A percentile compares a stretch with the other conserved stretches of the same genome.
phyloP scores from a whole-genome alignment of 1,284 basidiomycete genomes.

The Tetrapyrgos nigripes region DNA sequence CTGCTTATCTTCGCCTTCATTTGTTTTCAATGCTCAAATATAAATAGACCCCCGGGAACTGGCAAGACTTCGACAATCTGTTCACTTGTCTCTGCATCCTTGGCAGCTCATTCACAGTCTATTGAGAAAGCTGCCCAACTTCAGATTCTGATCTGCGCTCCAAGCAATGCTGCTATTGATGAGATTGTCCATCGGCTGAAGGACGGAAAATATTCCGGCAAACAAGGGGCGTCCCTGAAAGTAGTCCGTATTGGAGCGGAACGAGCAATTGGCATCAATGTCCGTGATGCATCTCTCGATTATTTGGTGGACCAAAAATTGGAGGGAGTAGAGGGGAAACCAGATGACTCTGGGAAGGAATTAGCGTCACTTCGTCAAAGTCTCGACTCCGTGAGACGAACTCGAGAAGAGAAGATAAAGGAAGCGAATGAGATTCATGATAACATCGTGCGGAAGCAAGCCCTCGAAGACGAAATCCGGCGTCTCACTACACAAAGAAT shows the following conservation, averaged over 20 bases:
- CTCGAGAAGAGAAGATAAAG: slow-evolving; percentile 66
- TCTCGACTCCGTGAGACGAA: slow-evolving; percentile 70
- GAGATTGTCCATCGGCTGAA: slow-evolving; percentile 92
- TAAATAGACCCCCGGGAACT: slow-evolving; percentile 89
- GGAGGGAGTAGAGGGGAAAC: slow-evolving; percentile 48
- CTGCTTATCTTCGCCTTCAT: slow-evolving; percentile 14
- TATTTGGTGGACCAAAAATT: slow-evolving; percentile 83
- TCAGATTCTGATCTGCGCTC: slow-evolving; percentile 94
- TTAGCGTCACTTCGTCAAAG: slow-evolving; percentile 69
- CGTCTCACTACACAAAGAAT: slow-evolving; percentile 71
- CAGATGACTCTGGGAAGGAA: slow-evolving; percentile 57
- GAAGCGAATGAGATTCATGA: slow-evolving; percentile 63
- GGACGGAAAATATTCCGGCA: slow-evolving; percentile 70
- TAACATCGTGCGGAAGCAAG: slow-evolving; percentile 53
- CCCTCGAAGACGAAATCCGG: slow-evolving; percentile 73
- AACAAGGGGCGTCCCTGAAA: slow-evolving; percentile 68
- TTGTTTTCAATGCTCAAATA: slow-evolving; percentile 8
- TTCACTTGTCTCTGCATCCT: slow-evolving; percentile 88
- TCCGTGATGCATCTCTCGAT: slow-evolving; percentile 91
- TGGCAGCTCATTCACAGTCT: slow-evolving; percentile 63
- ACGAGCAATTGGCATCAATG: slow-evolving; percentile 80
- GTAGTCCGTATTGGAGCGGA: slow-evolving; percentile 92
- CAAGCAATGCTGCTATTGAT: slow-evolving; percentile 98
- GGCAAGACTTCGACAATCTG: slow-evolving; percentile 99
- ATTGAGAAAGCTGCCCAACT: slow-evolving; percentile 57